Conservation (phyloP, 2,329 filamentous ascomycete genomes). For the Nannizzia gypsea region DNA sequence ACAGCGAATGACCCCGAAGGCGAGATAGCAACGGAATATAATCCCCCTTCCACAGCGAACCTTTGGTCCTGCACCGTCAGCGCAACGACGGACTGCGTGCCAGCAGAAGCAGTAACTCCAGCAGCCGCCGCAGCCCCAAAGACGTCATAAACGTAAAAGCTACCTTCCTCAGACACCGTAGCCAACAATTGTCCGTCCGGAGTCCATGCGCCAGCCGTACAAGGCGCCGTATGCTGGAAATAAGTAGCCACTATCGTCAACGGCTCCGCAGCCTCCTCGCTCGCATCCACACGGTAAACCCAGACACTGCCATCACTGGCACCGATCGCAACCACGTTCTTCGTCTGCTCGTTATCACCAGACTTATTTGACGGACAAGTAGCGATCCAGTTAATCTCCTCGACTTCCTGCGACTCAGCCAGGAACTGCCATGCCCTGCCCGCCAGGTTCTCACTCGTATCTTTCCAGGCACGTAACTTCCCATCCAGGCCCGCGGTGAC, state of each 20-base stretch:
- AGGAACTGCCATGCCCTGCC: slow-evolving; percentile 53
- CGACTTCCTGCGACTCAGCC: slow-evolving; percentile 73
- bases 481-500: slow-evolving; percentile 85
- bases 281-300: slow-evolving; percentile 73
- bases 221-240: slow-evolving; percentile 76
- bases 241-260: slow-evolving; percentile 81
- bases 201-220: slow-evolving; percentile 85
- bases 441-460: slow-evolving; percentile 34
- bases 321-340: slow-evolving; percentile 73
- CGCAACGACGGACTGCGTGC: slow-evolving; percentile 56
- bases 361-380: slow-evolving; percentile 50
- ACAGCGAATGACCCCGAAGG: slow-evolving; percentile 69
- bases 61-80: slow-evolving; percentile 74
- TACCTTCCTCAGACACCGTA: slow-evolving; percentile 79
- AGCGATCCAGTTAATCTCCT: slow-evolving; percentile 85
- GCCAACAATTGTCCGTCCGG: slow-evolving; percentile 75
- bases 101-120: slow-evolving; percentile 44
- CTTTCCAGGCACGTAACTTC: slow-evolving; percentile 59
- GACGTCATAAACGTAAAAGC: slow-evolving; percentile 84
- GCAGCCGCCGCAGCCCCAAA: slow-evolving; percentile 65
- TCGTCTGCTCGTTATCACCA: slow-evolving; percentile 42
- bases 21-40: slow-evolving; percentile 78
- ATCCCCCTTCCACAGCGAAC: slow-evolving; percentile 80
- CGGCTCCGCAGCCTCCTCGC: slow-evolving; percentile 46
- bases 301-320: slow-evolving; percentile 86